phyloP scores from a whole-genome alignment of 495 filamentous ascomycete genomes.

The Entonaema liquescens region DNA sequence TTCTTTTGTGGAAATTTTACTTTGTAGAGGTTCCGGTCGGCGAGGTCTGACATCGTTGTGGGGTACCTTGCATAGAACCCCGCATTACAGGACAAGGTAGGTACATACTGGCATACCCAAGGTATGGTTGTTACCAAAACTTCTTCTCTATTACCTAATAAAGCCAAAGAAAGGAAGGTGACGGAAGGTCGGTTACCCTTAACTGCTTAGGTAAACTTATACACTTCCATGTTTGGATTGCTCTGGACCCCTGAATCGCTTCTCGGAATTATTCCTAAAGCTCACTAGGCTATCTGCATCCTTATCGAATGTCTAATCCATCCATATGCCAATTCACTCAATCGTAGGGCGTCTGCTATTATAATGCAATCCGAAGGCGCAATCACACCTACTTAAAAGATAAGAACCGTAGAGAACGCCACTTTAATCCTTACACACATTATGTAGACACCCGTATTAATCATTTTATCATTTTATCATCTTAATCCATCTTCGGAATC shows the following conservation, averaged over 20 bases:
- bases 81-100: slow-evolving; percentile 15
- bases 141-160: background rate
- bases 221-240: background rate
- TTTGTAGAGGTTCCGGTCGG: slow-evolving; percentile 2
- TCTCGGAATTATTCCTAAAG: slow-evolving; percentile 30
- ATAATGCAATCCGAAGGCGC: background rate
- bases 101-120: background rate
- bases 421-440: background rate
- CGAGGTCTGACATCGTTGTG: slow-evolving; percentile 28
- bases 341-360: slow-evolving; percentile 8
- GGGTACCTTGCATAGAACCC: slow-evolving; percentile 40
- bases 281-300: slow-evolving; percentile 14
- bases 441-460: background rate
- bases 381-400: background rate
- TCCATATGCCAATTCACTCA: slow-evolving; percentile 11
- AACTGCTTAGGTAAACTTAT: background rate
- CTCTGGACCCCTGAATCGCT: slow-evolving; percentile 16
- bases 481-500: background rate
- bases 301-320: slow-evolving; percentile 36
- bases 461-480: background rate
- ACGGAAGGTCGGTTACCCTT: background rate
- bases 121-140: background rate
- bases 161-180: background rate
- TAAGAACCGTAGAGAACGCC: background rate
- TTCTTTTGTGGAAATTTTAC: slow-evolving; percentile 13